These are phyloP conservation scores for Barnettozyma californica DNA, from an alignment of 805 yeast genomes.

Conservation along the genomic window DNA sequence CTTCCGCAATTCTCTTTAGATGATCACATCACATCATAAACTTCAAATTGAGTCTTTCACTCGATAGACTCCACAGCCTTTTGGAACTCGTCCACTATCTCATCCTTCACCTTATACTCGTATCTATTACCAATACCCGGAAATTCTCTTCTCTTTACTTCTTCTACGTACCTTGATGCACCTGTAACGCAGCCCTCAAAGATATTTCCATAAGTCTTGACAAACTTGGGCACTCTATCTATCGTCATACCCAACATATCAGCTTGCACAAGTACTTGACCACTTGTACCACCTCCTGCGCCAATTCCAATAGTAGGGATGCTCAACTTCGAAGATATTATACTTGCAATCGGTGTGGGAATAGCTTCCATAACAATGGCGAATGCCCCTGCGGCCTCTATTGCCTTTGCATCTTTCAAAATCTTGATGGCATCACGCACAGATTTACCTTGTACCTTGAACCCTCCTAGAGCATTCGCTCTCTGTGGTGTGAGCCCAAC, in stretches of 20 bases:
- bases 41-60: not conserved
- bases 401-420: constrained; percentile 57
- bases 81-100: constrained; percentile 44
- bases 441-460: constrained; percentile 75
- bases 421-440: constrained; percentile 49
- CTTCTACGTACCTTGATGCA: constrained; percentile 48
- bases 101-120: constrained; percentile 65
- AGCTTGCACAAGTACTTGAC: constrained; percentile 85
- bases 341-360: constrained; percentile 64
- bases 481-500: constrained; percentile 91
- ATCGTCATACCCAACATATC: constrained; percentile 76
- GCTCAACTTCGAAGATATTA: constrained; percentile 51
- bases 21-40: not conserved
- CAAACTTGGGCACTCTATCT: constrained; percentile 61
- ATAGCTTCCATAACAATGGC: constrained; percentile 78
- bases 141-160: constrained; percentile 50
- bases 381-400: constrained; percentile 76
- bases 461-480: constrained; percentile 75
- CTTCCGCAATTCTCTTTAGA: too few relatives aligned
- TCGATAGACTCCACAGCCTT: constrained; percentile 17
- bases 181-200: constrained; percentile 45
- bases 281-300: constrained; percentile 79
- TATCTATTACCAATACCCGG: constrained; percentile 54
- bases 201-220: constrained; percentile 58
- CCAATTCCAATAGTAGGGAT: constrained; percentile 96